phyloP scores from a whole-genome alignment of 768 basidiomycete genomes.

The Saitozyma sp. region DNA sequence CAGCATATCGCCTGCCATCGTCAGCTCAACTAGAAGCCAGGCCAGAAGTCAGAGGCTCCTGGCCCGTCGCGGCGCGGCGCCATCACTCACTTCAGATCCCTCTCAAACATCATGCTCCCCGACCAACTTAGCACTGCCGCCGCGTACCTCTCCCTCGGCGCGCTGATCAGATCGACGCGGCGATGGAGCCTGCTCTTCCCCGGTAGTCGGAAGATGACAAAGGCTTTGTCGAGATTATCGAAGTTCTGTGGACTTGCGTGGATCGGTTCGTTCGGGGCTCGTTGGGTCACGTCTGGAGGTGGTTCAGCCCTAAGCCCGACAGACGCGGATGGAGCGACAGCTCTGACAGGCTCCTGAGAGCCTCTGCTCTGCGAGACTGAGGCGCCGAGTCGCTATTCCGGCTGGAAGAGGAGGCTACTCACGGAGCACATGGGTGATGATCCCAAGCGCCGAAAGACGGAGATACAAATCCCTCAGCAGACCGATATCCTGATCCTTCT shows the following conservation, averaged over 20 bases:
- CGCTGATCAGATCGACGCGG: slow-evolving; percentile 81
- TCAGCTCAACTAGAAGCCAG: not conserved
- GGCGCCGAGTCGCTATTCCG: not conserved
- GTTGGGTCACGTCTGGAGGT: slow-evolving; percentile 57
- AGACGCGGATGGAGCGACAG: too few relatives aligned
- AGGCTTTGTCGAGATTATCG: slow-evolving; percentile 80
- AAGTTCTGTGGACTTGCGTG: slow-evolving; percentile 57
- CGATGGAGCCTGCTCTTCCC: slow-evolving; percentile 59
- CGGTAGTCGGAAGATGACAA: slow-evolving; percentile 76
- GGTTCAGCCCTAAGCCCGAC: slow-evolving; percentile 53
- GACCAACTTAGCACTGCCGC: slow-evolving; percentile 90
- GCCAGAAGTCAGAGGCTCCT: too few relatives aligned
- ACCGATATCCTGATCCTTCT: slow-evolving; percentile 60
- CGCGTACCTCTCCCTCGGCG: slow-evolving; percentile 75
- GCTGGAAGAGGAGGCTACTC: slow-evolving; percentile 49
- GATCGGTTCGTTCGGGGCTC: slow-evolving; percentile 20
- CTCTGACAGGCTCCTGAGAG: too few relatives aligned
- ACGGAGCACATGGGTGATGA: slow-evolving; percentile 85
- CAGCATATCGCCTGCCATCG: slow-evolving; percentile 36
- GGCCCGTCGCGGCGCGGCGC: not conserved
- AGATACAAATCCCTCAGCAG: slow-evolving; percentile 65
- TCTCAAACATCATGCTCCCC: slow-evolving; percentile 85
- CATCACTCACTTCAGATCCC: slow-evolving; percentile 64
- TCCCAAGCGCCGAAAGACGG: slow-evolving; percentile 48
- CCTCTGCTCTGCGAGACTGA: too few relatives aligned